These are phyloP conservation scores for Mucor saturninus DNA, from an alignment of 371 early-diverging fungal genomes.

Conservation along the genomic window DNA sequence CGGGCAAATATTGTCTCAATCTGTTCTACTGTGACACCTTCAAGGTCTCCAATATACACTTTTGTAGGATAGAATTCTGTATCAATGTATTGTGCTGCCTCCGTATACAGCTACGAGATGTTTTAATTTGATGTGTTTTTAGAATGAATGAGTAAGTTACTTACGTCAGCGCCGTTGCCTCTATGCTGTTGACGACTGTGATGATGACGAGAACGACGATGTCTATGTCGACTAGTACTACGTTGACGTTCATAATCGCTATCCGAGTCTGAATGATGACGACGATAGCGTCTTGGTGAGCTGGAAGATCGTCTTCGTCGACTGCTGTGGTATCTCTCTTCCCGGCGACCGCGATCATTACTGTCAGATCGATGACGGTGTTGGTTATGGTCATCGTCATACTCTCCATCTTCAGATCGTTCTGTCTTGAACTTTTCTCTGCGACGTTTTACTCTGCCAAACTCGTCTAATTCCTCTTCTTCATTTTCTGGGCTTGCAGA, in stretches of 20 bases:
- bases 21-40: slow-evolving; percentile 38
- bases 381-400: slow-evolving; percentile 79
- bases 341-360: slow-evolving; percentile 18
- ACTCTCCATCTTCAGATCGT: slow-evolving; percentile 58
- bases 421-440: slow-evolving; percentile 44
- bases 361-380: slow-evolving; percentile 28
- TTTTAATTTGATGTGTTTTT: background rate
- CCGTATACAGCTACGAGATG: slow-evolving; percentile 46
- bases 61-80: slow-evolving; percentile 63
- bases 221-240: slow-evolving; percentile 21
- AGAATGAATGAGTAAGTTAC: background rate
- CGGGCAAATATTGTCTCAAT: slow-evolving; percentile 52
- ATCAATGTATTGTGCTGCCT: slow-evolving; percentile 62
- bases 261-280: slow-evolving; percentile 37
- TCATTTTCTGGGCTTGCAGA: slow-evolving; percentile 26
- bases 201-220: slow-evolving; percentile 14
- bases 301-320: slow-evolving; percentile 28
- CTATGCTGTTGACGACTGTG: background rate
- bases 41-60: slow-evolving; percentile 61
- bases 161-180: slow-evolving; percentile 28
- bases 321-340: slow-evolving; percentile 21
- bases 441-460: slow-evolving; percentile 53
- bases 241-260: slow-evolving; percentile 31
- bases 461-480: slow-evolving; percentile 54
- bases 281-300: slow-evolving; percentile 25